Conservation (phyloP, 176 grass and related monocot species). For the Echinochloa phyllopogon region DNA sequence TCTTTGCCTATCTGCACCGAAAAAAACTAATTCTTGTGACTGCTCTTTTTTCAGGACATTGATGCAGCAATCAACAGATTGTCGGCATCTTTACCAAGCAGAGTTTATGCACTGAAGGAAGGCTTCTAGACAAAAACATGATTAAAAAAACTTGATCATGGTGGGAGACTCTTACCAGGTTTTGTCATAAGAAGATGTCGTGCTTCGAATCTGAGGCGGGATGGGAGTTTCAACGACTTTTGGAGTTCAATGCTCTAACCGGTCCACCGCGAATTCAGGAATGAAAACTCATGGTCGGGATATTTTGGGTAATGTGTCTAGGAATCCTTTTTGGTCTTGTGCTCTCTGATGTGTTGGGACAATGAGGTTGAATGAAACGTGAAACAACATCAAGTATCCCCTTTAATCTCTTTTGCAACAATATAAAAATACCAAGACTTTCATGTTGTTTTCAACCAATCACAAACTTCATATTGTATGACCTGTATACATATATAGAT, state of each 20-base stretch:
- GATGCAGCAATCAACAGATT: conserved; percentile 64
- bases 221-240: too few relatives aligned
- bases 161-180: too few relatives aligned
- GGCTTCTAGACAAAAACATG: conserved; percentile 53
- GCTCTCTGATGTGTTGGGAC: background rate
- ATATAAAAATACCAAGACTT: too few relatives aligned
- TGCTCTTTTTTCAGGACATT: conserved; percentile 68
- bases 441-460: background rate
- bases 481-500: background rate
- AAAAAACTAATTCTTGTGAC: background rate
- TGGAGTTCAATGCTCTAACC: too few relatives aligned
- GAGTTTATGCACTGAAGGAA: conserved; percentile 71
- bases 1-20: background rate
- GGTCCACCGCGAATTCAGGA: background rate
- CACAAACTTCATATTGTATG: conserved; percentile 24
- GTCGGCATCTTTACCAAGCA: conserved; percentile 55
- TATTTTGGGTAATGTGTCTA: background rate
- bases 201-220: too few relatives aligned
- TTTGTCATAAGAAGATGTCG: too few relatives aligned
- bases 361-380: too few relatives aligned
- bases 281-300: background rate
- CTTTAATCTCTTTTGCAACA: too few relatives aligned
- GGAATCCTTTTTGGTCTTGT: background rate
- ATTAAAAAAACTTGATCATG: too few relatives aligned
- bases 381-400: too few relatives aligned